Base-by-base conservation (phyloP, 225 moss, liverwort and hornwort species). In the Bryoerythrophyllum caledonicum region DNA sequence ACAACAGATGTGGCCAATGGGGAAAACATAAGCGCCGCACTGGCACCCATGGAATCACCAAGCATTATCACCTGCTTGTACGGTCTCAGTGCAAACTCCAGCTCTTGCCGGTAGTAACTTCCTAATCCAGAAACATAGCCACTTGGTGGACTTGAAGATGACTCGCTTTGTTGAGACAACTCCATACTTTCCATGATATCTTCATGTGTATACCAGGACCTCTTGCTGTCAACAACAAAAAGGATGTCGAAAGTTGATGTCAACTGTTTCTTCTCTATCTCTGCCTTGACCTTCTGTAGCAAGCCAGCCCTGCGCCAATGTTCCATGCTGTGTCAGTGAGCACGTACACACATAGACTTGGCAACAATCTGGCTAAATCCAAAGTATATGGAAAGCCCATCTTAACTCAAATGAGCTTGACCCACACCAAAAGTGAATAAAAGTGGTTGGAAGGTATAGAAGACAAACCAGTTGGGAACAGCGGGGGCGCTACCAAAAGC, bases 1-100 rank as follows among this genome's bases (percentile, higher is more conserved):
- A 94, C 57, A 54, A 92, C 90, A 67, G 86, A 80, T 30, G 94
- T 94, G 74, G 94, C 94, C 74, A 92, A 71, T 68, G 84, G 74
- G 46, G 94, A 94, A 74, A 94, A 92, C 86, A 94, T 74, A 77
- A 94, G 92, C 68, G 92, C 89, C 69, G 86, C 94, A 72, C 89
- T 92, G 51, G 94, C 94, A 80, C 94, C 94, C 94, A 94, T 94
- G 54, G 94, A 94, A 81, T 94, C 94, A 65, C 94, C 94, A 60
- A 94, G 86, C 94, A 92, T 94, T 63, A 94, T 74, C 76, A 94
- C 92, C 62, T 83, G 72, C 54, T 63, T 83, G 76, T 94, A 94
- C 53, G 84, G 63, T 79, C 79, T 86, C 60, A 92, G 70, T 65
- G 94, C 90, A 74, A 87, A 67, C 79, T 91, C 78, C 60, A 94